Conservation (phyloP, 352 stramenopile species). For the Phytopythium boreale region DNA sequence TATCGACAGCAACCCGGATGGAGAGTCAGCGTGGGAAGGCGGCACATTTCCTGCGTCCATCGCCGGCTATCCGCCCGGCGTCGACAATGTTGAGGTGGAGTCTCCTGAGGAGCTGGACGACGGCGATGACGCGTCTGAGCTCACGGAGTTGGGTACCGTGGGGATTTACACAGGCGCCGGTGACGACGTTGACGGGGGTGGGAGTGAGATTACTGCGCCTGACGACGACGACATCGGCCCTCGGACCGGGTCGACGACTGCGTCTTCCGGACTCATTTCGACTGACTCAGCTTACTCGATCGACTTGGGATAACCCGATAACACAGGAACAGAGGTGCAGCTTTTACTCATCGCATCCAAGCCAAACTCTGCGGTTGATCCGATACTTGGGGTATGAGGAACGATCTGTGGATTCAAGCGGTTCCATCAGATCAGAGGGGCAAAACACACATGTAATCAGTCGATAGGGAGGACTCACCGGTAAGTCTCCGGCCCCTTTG, state of each 20-base stretch:
- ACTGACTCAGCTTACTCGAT: conserved; percentile 59
- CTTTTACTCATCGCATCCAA: conserved; percentile 3
- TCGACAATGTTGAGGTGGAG: background rate
- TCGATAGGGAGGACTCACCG: background rate
- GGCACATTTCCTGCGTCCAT: background rate
- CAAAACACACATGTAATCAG: background rate
- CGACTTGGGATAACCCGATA: conserved; percentile 24
- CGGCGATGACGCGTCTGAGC: background rate
- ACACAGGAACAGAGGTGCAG: conserved; percentile 12
- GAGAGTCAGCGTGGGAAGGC: background rate
- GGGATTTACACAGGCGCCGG: background rate
- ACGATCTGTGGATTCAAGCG: background rate
- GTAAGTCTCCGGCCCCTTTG: background rate
- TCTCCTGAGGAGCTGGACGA: background rate
- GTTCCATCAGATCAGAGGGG: background rate
- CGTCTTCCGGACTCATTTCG: conserved; percentile 19
- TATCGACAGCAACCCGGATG: background rate
- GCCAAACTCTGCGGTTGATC: background rate
- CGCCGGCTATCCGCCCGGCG: background rate
- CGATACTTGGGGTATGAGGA: background rate
- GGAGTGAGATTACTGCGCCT: background rate
- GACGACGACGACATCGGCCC: background rate
- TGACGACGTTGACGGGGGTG: background rate
- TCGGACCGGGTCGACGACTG: background rate
- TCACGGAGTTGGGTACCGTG: background rate